Evolutionary conservation across 202 grass and related monocot genomes (phyloP), one percentile per base, ranked within the genome.

Genomic region (Tripidium arundinaceum): DNA sequence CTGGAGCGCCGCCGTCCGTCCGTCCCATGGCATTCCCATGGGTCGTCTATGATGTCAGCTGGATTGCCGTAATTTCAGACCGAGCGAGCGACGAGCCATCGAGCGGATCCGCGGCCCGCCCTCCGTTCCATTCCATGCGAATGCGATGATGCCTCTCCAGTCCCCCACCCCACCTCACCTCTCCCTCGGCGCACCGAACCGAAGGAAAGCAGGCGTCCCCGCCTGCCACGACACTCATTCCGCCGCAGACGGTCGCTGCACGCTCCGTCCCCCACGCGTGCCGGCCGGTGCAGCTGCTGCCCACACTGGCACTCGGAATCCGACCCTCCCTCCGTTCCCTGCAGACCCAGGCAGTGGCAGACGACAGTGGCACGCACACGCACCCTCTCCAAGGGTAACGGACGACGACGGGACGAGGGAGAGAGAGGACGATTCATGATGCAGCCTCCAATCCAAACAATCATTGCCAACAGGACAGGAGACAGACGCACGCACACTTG

Each of bases 241-340:
- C 52, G 72, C 24, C 1, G 52, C 72, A n/a, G 2, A 39, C 21
- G 39, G 38, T 5, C 66, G 21, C n/a, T 18, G 72, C 72, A 75
- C 49, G 71, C 72, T 9, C 18, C 47, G 70, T 34, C 46, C 27
- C 70, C 45, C 70, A 39, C 52, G 72, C 72, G 72, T 59, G 72
- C 72, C 33, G 33, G 19, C 5, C n/a, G 8, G 8, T 12, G 4
- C 15, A 6, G 45, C 45, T 8, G 19, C 50, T 4, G 54, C 54
- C 54, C 54, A 22, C 54, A 24, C 21, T 25, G 21, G 22, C 43
- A 46, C 40, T 70, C 40, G 65, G 65, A 68, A 24, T 21, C 64
- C 14, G 29, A 18, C 18, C 28, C 28, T 4, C 28, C 29, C 15
- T 31, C 31, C 61, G n/a, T 67, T 37, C 64, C 65, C 63, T 8